Conservation (phyloP, 2,329 filamentous ascomycete species). For the Knufia petricola region DNA sequence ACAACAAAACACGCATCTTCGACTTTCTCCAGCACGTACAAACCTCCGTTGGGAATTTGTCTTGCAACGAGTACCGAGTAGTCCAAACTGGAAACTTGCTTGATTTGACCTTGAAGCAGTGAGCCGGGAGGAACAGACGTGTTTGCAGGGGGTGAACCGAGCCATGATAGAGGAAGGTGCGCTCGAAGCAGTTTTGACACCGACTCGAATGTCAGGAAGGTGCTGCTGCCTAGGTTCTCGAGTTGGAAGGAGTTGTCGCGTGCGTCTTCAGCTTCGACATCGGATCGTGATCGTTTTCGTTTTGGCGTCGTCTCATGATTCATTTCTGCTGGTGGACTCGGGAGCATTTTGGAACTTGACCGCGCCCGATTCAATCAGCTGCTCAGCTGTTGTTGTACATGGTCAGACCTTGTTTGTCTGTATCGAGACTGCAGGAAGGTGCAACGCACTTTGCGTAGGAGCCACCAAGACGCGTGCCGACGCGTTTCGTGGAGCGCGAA, state of each 20-base stretch:
- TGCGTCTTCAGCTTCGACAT: conserved; percentile 8
- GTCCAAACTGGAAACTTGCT: conserved; percentile 16
- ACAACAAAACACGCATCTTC: conserved; percentile 12
- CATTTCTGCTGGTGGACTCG: conserved; percentile 3
- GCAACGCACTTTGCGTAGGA: neutral
- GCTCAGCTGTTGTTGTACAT: neutral
- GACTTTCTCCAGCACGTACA: conserved; percentile 20
- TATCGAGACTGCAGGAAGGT: too few relatives aligned
- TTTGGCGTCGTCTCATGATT: conserved; percentile 9
- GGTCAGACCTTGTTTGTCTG: neutral
- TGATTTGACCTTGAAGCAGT: conserved; percentile 16
- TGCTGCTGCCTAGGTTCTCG: conserved; percentile 5
- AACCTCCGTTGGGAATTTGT: conserved; percentile 14
- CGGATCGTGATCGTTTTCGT: conserved; percentile 13
- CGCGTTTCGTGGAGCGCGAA: neutral
- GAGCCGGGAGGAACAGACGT: conserved; percentile 1
- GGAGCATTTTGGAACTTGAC: conserved; percentile 1
- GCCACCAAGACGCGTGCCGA: neutral
- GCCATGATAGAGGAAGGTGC: conserved; percentile 20
- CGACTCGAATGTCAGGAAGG: conserved; percentile 11
- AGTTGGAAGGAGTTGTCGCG: conserved; percentile 9
- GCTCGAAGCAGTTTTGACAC: conserved; percentile 18
- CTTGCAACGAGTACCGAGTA: conserved; percentile 17
- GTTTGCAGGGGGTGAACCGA: conserved; percentile 9
- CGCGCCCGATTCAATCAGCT: neutral